Conservation (phyloP, 1,284 basidiomycete species). For the Lentinula novae-zelandiae region DNA sequence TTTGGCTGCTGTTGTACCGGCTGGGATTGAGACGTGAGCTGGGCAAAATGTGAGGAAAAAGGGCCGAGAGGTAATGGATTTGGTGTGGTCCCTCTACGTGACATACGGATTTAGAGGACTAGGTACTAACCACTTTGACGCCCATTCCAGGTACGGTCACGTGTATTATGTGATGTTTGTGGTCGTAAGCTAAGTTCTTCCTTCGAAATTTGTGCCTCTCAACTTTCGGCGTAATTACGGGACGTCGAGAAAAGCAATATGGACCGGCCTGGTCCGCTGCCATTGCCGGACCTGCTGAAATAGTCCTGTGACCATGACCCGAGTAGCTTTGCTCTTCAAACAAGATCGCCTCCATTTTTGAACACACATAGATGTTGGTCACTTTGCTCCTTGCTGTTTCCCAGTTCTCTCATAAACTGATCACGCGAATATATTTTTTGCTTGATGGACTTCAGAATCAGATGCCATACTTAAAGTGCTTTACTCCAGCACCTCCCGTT, state of each 20-base stretch:
- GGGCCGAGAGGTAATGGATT: slow-evolving; percentile 10
- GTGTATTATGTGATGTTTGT: neutral
- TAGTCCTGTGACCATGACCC: neutral
- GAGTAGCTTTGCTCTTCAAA: neutral
- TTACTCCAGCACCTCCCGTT: neutral
- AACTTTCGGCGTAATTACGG: neutral
- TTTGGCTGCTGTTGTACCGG: slow-evolving; percentile 1
- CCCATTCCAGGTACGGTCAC: neutral
- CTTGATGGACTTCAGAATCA: neutral
- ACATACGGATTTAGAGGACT: neutral
- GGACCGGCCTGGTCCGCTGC: neutral
- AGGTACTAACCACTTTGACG: no score
- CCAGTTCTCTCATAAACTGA: neutral
- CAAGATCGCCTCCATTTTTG: no score
- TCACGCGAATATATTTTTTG: neutral
- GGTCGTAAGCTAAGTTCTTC: no score
- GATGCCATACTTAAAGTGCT: neutral
- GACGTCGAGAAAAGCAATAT: neutral
- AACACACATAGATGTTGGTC: neutral
- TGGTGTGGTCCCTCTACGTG: slow-evolving; percentile 9
- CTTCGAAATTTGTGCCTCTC: neutral
- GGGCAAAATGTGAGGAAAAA: slow-evolving; percentile 1
- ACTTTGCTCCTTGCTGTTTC: neutral
- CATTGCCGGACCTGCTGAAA: neutral
- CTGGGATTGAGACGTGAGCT: neutral